Evolutionary conservation across 352 stramenopile species (phyloP).

Genomic region (Pythium coloratum): DNA sequence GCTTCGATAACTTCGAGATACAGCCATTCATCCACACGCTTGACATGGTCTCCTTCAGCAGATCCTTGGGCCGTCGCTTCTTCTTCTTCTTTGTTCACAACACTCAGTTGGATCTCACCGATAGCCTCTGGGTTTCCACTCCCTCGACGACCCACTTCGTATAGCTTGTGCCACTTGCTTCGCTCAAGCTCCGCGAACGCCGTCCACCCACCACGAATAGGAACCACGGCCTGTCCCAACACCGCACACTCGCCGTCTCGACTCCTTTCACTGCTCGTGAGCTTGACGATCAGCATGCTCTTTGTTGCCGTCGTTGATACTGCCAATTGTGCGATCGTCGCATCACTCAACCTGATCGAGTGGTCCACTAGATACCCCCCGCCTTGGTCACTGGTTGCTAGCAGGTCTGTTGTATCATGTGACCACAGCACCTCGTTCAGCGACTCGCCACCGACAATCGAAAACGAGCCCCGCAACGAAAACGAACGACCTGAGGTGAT

Average conservation of each 20-base stretch:
- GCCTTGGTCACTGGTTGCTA: background rate
- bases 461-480: slow-evolving; percentile 3
- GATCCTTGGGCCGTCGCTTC: too few species aligned
- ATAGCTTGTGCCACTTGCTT: slow-evolving; percentile 26
- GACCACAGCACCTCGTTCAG: slow-evolving; percentile 20
- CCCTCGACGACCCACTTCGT: background rate
- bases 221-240: slow-evolving; percentile 17
- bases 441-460: slow-evolving; percentile 6
- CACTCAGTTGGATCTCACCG: slow-evolving; percentile 24
- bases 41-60: background rate
- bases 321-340: background rate
- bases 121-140: slow-evolving; percentile 16
- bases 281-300: slow-evolving; percentile 10
- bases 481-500: background rate
- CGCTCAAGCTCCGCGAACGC: slow-evolving; percentile 8
- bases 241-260: background rate
- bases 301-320: background rate
- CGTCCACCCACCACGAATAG: slow-evolving; percentile 15
- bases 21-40: slow-evolving; percentile 13
- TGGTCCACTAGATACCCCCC: slow-evolving; percentile 15
- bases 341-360: background rate
- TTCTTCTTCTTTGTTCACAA: background rate
- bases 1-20: slow-evolving; percentile 12
- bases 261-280: background rate
- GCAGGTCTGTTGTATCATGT: slow-evolving; percentile 6